A percentile compares a stretch with the other conserved stretches of the same genome.
phyloP scores from a whole-genome alignment of 768 basidiomycete genomes.

The Trametes meyenii region DNA sequence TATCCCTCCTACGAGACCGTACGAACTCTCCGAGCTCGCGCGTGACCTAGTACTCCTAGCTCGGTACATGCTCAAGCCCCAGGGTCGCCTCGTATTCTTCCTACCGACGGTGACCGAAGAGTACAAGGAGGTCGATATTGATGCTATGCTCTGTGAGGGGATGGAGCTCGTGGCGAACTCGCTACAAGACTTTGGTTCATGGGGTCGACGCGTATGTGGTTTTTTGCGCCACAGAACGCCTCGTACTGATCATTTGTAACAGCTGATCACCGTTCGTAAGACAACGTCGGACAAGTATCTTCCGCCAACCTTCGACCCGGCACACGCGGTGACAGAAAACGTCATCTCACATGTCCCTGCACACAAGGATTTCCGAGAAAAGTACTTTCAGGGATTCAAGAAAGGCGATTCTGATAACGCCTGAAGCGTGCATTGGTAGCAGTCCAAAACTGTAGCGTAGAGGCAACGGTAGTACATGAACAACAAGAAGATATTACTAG shows the following conservation, averaged over 20 bases:
- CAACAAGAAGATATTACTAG: neutral
- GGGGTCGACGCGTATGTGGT: constrained; percentile 81
- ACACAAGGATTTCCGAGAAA: constrained; percentile 86
- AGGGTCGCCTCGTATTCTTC: constrained; percentile 93
- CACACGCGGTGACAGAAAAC: constrained; percentile 23
- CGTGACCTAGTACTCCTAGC: constrained; percentile 80
- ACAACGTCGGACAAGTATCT: constrained; percentile 45
- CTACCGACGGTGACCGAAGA: constrained; percentile 91
- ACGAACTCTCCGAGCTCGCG: constrained; percentile 85
- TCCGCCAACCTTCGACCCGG: constrained; percentile 57
- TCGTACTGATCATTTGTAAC: neutral
- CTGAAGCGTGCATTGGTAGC: neutral
- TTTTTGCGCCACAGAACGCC: constrained; percentile 8
- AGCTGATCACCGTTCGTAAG: constrained; percentile 94
- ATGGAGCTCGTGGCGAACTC: constrained; percentile 91
- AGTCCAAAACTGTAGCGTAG: neutral
- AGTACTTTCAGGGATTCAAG: constrained; percentile 85
- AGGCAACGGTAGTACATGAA: neutral
- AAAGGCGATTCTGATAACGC: constrained; percentile 29
- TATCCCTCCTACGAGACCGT: constrained; percentile 88
- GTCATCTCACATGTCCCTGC: constrained; percentile 61
- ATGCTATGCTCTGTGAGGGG: constrained; percentile 76
- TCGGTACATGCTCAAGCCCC: constrained; percentile 81
- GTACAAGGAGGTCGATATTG: constrained; percentile 85
- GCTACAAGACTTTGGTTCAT: constrained; percentile 90